Conservation (phyloP, 2,329 filamentous ascomycete genomes). For the Saccharata proteae region DNA sequence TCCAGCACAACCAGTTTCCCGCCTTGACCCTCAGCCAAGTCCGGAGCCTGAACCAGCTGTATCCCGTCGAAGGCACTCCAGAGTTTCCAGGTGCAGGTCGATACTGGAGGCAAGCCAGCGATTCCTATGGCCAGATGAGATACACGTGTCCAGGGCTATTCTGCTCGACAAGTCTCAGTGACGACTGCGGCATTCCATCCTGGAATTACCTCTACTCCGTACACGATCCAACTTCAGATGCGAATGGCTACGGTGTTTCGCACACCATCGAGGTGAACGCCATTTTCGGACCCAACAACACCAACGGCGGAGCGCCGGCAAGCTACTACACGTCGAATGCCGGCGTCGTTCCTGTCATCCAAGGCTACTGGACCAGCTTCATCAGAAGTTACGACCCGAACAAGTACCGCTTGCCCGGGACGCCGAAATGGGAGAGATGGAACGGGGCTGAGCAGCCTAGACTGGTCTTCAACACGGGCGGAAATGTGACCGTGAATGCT, state of each 20-base stretch:
- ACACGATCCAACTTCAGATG: conserved; percentile 42
- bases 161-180: conserved; percentile 34
- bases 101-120: conserved; percentile 47
- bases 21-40: conserved; percentile 41
- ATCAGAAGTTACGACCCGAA: conserved; percentile 58
- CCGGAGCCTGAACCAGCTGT: conserved; percentile 39
- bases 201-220: conserved; percentile 65
- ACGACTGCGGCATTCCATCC: conserved; percentile 28
- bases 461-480: conserved; percentile 26
- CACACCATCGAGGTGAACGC: conserved; percentile 56
- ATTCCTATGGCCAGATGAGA: conserved; percentile 52
- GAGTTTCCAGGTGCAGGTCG: conserved; percentile 36
- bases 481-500: conserved; percentile 30
- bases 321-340: conserved; percentile 49
- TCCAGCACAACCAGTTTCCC: conserved; percentile 48
- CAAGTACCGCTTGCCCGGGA: conserved; percentile 30
- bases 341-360: conserved; percentile 46
- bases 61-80: conserved; percentile 35
- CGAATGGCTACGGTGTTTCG: conserved; percentile 47
- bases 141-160: conserved; percentile 53
- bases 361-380: conserved; percentile 66
- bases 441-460: conserved; percentile 14
- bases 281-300: conserved; percentile 53
- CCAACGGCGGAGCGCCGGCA: conserved; percentile 34
- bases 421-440: conserved; percentile 42